A percentile compares a stretch with the other conserved stretches of the same genome.
These are phyloP conservation scores for Exserohilum rostratum DNA, from an alignment of 2,329 filamentous ascomycete genomes.

Conservation along the genomic window DNA sequence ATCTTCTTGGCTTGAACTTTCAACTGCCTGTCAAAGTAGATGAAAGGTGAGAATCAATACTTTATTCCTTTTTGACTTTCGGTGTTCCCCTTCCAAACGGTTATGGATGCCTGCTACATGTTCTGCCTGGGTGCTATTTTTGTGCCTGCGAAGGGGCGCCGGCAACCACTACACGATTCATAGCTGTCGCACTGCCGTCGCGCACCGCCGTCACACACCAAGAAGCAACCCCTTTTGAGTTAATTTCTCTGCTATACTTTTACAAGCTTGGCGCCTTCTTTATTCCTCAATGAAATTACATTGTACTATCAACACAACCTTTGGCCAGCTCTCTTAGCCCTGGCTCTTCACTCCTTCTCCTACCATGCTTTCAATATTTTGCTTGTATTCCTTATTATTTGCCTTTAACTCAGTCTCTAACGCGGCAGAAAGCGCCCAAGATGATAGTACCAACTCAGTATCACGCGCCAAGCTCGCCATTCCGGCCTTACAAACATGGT, in stretches of 20 bases:
- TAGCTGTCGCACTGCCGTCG: too few relatives aligned
- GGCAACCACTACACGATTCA: too few relatives aligned
- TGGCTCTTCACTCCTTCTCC: not conserved
- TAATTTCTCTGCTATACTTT: not conserved
- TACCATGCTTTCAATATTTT: conserved; percentile 25
- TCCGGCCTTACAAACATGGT: conserved; percentile 64
- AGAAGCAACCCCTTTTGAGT: too few relatives aligned
- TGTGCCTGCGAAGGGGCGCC: too few relatives aligned
- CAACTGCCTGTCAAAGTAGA: conserved; percentile 2
- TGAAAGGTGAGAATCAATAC: conserved; percentile 11
- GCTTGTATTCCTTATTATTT: conserved; percentile 20
- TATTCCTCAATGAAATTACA: not conserved
- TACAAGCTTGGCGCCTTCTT: not conserved
- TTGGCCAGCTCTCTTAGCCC: not conserved
- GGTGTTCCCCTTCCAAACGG: too few relatives aligned
- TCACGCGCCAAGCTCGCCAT: conserved; percentile 44
- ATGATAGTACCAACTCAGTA: conserved; percentile 24
- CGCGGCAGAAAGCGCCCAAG: conserved; percentile 23
- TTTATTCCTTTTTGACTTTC: too few relatives aligned
- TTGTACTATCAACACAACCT: not conserved
- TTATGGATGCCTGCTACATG: not conserved
- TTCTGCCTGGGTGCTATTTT: not conserved
- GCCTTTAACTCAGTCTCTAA: conserved; percentile 26
- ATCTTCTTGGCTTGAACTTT: not conserved
- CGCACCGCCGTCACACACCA: too few relatives aligned